Percentiles rank a stretch among this genome's conserved stretches.
These are phyloP conservation scores for Oryza officinalis DNA, from an alignment of 176 grass and related monocot genomes.

Conservation along the genomic window DNA sequence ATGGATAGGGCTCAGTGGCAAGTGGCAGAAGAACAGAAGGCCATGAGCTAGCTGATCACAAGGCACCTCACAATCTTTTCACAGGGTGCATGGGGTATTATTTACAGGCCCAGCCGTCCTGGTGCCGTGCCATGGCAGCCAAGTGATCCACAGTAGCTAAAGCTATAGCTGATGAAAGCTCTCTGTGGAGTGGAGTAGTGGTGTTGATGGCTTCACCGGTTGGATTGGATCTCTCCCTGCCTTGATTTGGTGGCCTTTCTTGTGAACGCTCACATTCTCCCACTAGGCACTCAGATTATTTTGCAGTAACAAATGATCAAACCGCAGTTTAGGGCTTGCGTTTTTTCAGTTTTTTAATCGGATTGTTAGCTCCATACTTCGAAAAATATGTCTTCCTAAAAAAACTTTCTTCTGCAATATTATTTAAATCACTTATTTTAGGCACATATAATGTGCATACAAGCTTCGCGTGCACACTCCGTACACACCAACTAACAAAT, in stretches of 20 bases:
- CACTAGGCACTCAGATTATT: not conserved
- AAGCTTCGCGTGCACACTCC: too few species aligned
- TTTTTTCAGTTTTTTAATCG: too few species aligned
- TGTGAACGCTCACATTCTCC: not conserved
- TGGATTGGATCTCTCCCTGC: not conserved
- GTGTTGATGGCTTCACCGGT: conserved; percentile 1
- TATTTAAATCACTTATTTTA: too few species aligned
- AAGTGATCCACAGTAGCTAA: not conserved
- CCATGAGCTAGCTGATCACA: not conserved
- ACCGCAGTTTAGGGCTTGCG: too few species aligned
- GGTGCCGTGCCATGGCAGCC: conserved; percentile 32
- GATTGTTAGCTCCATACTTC: accelerated
- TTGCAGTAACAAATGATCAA: not conserved
- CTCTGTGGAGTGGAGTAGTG: not conserved
- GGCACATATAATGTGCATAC: too few species aligned
- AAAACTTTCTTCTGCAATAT: too few species aligned
- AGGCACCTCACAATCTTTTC: conserved; percentile 23
- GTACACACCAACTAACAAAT: too few species aligned
- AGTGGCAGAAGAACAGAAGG: not conserved
- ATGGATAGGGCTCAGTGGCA: conserved; percentile 6
- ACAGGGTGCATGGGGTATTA: not conserved
- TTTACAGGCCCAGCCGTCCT: not conserved
- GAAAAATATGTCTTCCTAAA: too few species aligned
- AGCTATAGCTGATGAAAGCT: conserved; percentile 26
- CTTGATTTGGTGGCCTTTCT: not conserved